phyloP scores from a whole-genome alignment of 2,329 filamentous ascomycete genomes.

The Cladosporium sphaerospermum region DNA sequence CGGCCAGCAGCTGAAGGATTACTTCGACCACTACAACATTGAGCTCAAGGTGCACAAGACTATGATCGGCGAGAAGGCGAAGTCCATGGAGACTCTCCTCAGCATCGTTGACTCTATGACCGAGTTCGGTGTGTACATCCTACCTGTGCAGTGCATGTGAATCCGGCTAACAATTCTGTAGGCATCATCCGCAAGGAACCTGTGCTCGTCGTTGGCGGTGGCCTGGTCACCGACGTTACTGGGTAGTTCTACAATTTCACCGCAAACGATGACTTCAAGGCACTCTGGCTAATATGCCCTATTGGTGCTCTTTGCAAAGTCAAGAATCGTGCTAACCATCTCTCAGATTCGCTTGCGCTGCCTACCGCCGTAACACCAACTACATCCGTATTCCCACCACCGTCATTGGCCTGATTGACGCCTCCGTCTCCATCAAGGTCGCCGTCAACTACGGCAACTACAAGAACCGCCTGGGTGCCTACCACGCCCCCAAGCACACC shows the following conservation, averaged over 20 bases:
- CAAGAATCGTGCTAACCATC: constrained; percentile 22
- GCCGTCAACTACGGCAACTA: constrained; percentile 71
- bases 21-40: constrained; percentile 60
- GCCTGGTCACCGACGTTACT: constrained; percentile 66
- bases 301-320: constrained; percentile 18
- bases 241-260: constrained; percentile 50
- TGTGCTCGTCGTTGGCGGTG: constrained; percentile 61
- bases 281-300: constrained; percentile 43
- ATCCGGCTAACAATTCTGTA: constrained; percentile 6
- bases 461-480: constrained; percentile 68
- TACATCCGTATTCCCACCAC: constrained; percentile 69
- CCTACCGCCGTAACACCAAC: constrained; percentile 66
- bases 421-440: constrained; percentile 71
- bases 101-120: constrained; percentile 69
- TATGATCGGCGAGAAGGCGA: constrained; percentile 69
- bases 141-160: constrained; percentile 15
- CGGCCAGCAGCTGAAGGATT: constrained; percentile 57
- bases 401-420: constrained; percentile 69
- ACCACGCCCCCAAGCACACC: constrained; percentile 65
- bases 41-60: constrained; percentile 63
- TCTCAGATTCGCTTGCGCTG: constrained; percentile 60
- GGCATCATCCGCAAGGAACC: constrained; percentile 46
- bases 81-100: constrained; percentile 63
- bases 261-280: constrained; percentile 41
- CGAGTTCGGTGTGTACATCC: constrained; percentile 58